These are phyloP conservation scores for Leptoxyphium fumago DNA, from an alignment of 2,329 filamentous ascomycete genomes.

Conservation along the genomic window DNA sequence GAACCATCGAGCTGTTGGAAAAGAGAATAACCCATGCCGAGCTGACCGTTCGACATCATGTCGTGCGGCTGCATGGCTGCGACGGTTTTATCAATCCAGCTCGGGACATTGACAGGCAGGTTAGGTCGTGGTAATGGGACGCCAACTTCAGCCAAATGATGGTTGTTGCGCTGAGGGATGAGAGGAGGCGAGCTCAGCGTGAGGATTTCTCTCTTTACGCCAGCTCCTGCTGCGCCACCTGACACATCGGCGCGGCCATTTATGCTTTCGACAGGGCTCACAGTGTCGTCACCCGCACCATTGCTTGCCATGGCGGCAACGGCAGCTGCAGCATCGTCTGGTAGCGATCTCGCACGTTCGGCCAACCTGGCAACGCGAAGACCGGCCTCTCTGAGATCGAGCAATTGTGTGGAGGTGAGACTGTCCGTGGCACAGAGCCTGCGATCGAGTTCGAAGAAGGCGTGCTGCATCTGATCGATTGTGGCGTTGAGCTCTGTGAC, in stretches of 20 bases:
- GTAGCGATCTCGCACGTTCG: background rate
- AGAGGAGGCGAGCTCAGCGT: background rate
- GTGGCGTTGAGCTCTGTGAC: conserved; percentile 54
- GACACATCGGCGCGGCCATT: background rate
- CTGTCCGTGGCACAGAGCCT: conserved; percentile 24
- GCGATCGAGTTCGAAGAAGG: conserved; percentile 54
- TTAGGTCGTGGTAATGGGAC: background rate
- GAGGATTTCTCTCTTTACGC: background rate
- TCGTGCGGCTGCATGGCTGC: conserved; percentile 1
- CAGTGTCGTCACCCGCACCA: background rate
- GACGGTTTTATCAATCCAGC: background rate
- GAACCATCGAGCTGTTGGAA: background rate
- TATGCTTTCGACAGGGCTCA: background rate
- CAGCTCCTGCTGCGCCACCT: background rate
- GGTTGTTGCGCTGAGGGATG: background rate
- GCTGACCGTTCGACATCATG: background rate
- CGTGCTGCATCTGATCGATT: conserved; percentile 59
- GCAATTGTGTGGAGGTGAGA: conserved; percentile 18
- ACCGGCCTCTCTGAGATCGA: background rate
- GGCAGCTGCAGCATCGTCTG: background rate
- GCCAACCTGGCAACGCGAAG: background rate
- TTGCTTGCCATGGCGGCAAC: background rate
- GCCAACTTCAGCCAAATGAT: background rate
- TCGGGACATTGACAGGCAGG: background rate
- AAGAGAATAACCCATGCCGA: background rate